Evolutionary conservation across 2,329 filamentous ascomycete species (phyloP), one percentile per base, ranked within the genome.

Genomic region (Colletotrichum ledebouriae): DNA sequence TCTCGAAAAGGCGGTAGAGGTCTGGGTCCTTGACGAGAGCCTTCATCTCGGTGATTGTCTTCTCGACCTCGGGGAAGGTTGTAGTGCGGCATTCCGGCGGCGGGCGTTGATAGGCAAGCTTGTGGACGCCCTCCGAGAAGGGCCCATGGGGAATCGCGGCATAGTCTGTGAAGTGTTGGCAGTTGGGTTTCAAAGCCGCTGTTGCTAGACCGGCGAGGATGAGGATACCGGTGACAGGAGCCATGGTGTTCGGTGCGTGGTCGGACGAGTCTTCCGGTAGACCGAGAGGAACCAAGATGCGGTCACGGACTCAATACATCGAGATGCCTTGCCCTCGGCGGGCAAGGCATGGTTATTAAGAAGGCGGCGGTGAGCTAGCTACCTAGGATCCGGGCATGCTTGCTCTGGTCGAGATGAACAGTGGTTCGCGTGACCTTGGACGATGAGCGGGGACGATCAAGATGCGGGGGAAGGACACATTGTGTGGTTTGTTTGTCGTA

Each of bases 51-150:
- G 86, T 79, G 67, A 98, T 93, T 49, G 92, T 87, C 61, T 89
- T 82, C 76, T 98, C 95, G 4, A 97, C 92, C 7, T 89, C 85
- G 2, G 89, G 86, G 2, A 93, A 92, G 70, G 88, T 87, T 82
- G 96, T 97, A 1, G 93, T 97, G 59, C 94, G 91, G 77, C 94
- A 98, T 73, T 87, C 86, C 59, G 86, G 82, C 1, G 86, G 85
- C 0, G 95, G 95, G 33, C 95, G 88, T 82, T 97, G 94, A 77
- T 87, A 97, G 1, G 94, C 91, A 9, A 97, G 88, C 64, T 87
- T 83, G 76, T 96, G 87, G 7, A 88, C 89, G 12, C 95, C 94
- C n/a, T 86, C 80, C 71, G 93, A 97, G 73, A 90, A 89, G 1
- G 95, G 95, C 41, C 85, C 81, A 76, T 95, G 92, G 20, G 71